Evolutionary conservation across 352 stramenopile genomes (phyloP).

Genomic region (Globisporangium middletonii): DNA sequence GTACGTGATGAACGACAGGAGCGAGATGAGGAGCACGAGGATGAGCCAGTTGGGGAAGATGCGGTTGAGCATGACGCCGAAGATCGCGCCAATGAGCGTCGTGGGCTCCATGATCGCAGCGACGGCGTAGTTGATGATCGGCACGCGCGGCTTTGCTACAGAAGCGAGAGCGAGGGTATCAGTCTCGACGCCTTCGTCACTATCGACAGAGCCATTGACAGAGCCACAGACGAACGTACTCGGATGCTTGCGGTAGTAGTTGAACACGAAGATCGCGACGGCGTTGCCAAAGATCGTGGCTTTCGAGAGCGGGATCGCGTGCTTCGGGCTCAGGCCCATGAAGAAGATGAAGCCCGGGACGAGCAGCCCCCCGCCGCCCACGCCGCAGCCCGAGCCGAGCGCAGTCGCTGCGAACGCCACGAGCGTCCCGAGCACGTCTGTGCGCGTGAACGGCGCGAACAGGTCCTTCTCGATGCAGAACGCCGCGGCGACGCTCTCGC

Average conservation of each 20-base stretch:
- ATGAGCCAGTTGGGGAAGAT: slow-evolving; percentile 83
- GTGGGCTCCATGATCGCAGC: slow-evolving; percentile 98
- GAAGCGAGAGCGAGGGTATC: not conserved
- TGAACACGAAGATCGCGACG: slow-evolving; percentile 93
- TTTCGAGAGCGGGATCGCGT: slow-evolving; percentile 96
- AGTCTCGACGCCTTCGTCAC: not conserved
- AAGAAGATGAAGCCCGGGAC: slow-evolving; percentile 97
- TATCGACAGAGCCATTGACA: not conserved
- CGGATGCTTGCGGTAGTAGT: slow-evolving; percentile 91
- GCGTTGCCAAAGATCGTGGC: slow-evolving; percentile 96
- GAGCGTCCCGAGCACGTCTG: slow-evolving; percentile 57
- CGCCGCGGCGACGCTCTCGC: slow-evolving; percentile 29
- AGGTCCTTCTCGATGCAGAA: slow-evolving; percentile 82
- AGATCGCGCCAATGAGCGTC: slow-evolving; percentile 72
- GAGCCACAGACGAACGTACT: slow-evolving; percentile 23
- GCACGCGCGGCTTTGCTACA: slow-evolving; percentile 73
- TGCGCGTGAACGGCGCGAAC: slow-evolving; percentile 68
- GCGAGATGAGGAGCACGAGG: slow-evolving; percentile 59
- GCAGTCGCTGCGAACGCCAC: slow-evolving; percentile 81
- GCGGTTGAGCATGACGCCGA: slow-evolving; percentile 82
- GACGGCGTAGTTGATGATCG: slow-evolving; percentile 97
- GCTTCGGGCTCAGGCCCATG: slow-evolving; percentile 90
- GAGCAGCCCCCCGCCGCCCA: slow-evolving; percentile 94
- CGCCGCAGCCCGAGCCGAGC: slow-evolving; percentile 87
- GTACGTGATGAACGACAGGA: slow-evolving; percentile 75